Percentiles rank a stretch among this genome's conserved stretches.
phyloP scores from a whole-genome alignment of 768 basidiomycete species.

The Psilocybe cyanescens region DNA sequence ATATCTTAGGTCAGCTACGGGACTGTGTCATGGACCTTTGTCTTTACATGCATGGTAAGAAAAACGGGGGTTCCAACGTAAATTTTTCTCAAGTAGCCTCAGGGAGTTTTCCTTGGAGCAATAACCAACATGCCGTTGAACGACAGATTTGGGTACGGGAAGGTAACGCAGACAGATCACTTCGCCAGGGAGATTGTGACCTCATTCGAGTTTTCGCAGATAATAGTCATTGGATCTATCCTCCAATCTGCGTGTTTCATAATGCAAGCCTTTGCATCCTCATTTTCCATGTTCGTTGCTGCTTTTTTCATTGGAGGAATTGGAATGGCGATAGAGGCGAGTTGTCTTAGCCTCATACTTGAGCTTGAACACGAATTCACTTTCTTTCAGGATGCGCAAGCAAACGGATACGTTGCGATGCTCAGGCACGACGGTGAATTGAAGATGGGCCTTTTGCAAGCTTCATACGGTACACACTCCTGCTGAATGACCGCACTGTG shows the following conservation, averaged over 20 bases:
- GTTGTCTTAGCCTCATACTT: neutral
- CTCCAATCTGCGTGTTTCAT: constrained; percentile 56
- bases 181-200: too few species aligned
- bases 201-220: constrained; percentile 5
- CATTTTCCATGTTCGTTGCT: constrained; percentile 64
- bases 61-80: too few species aligned
- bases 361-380: neutral
- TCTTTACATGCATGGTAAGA: constrained; percentile 39
- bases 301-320: constrained; percentile 45
- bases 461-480: constrained; percentile 52
- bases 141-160: constrained; percentile 43
- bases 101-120: constrained; percentile 47
- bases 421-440: constrained; percentile 54
- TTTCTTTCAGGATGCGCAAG: constrained; percentile 65
- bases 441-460: constrained; percentile 59
- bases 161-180: constrained; percentile 28
- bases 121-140: constrained; percentile 41
- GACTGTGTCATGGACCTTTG: constrained; percentile 65
- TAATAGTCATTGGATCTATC: constrained; percentile 41
- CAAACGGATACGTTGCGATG: constrained; percentile 69
- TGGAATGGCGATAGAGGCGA: constrained; percentile 48
- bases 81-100: neutral
- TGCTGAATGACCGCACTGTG: too few species aligned
- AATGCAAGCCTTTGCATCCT: constrained; percentile 56
- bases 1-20: constrained; percentile 51